Evolutionary conservation across 164 flowering plant species (phyloP).

Genomic region (Hamamelis virginiana): DNA sequence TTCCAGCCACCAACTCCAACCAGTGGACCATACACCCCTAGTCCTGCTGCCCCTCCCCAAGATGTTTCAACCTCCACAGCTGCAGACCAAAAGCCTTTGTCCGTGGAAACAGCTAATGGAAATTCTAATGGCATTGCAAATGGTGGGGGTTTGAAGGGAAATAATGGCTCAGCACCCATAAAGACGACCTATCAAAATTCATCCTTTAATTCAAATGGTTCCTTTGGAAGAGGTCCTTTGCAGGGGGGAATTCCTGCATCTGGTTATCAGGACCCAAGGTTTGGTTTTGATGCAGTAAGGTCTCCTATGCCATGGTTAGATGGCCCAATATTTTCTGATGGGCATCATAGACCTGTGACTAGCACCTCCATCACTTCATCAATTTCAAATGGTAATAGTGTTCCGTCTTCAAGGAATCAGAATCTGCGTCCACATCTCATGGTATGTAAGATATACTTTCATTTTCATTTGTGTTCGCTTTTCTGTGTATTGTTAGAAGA

Average conservation of each 20-base stretch:
- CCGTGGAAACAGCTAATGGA: conserved; percentile 46
- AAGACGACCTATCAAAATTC: conserved; percentile 43
- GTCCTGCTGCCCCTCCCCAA: conserved; percentile 27
- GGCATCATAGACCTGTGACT: conserved; percentile 34
- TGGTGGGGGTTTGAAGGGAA: conserved; percentile 42
- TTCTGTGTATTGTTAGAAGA: background rate
- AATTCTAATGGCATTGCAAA: conserved; percentile 36
- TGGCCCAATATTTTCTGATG: conserved; percentile 38
- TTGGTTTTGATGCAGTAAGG: conserved; percentile 36
- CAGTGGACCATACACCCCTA: conserved; percentile 37
- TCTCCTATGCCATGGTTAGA: conserved; percentile 50
- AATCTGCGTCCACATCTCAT: conserved; percentile 39
- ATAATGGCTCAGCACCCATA: conserved; percentile 32
- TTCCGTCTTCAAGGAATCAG: conserved; percentile 37
- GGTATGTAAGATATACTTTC: conserved; percentile 33
- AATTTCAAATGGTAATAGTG: conserved; percentile 23
- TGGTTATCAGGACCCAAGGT: conserved; percentile 59
- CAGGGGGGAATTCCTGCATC: conserved; percentile 44
- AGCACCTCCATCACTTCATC: conserved; percentile 30
- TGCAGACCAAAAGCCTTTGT: conserved; percentile 50
- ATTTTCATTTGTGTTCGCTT: background rate
- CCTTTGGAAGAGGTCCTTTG: conserved; percentile 45
- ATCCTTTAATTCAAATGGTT: conserved; percentile 34
- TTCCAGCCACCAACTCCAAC: conserved; percentile 52
- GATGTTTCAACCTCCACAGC: conserved; percentile 47